These are phyloP conservation scores for Cladosporium sphaerospermum DNA, from an alignment of 2,329 filamentous ascomycete genomes.

Conservation along the genomic window DNA sequence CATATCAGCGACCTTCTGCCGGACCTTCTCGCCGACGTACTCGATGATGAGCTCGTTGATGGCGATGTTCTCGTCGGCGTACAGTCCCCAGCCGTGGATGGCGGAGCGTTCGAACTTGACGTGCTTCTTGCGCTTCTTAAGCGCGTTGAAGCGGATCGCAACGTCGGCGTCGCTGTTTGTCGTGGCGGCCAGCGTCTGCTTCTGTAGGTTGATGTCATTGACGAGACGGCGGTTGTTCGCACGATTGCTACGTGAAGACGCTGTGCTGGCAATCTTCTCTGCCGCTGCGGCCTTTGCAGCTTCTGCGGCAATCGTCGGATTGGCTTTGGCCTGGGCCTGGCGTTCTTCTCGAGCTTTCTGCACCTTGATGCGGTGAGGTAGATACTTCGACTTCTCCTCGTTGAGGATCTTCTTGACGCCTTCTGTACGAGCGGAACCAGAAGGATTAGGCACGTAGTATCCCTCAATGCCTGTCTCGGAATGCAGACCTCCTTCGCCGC, in stretches of 20 bases:
- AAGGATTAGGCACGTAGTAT: constrained; percentile 77
- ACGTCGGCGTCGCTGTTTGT: constrained; percentile 74
- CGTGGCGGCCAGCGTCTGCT: constrained; percentile 59
- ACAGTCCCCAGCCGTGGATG: constrained; percentile 98
- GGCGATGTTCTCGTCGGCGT: constrained; percentile 93
- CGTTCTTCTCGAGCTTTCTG: constrained; percentile 85
- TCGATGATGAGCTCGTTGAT: constrained; percentile 99
- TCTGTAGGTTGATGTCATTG: constrained; percentile 91
- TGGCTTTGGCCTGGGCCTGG: constrained; percentile 65
- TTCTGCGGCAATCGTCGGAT: constrained; percentile 57
- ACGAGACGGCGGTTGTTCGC: constrained; percentile 92
- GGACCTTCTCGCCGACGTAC: constrained; percentile 95
- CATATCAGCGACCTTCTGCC: constrained; percentile 95
- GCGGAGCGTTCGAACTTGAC: constrained; percentile 96
- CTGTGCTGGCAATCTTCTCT: constrained; percentile 76
- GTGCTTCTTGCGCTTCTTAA: constrained; percentile 99
- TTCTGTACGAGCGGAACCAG: constrained; percentile 84
- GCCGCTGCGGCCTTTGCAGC: constrained; percentile 61
- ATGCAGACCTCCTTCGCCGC: constrained; percentile 48
- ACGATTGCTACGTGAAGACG: constrained; percentile 86
- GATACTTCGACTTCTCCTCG: constrained; percentile 94
- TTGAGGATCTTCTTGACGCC: constrained; percentile 93
- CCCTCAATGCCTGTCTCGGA: constrained; percentile 52
- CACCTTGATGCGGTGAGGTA: constrained; percentile 95
- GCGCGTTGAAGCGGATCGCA: constrained; percentile 93